Conservation (phyloP, 1,284 basidiomycete species). For the Phylloboletellus chloephorus region DNA sequence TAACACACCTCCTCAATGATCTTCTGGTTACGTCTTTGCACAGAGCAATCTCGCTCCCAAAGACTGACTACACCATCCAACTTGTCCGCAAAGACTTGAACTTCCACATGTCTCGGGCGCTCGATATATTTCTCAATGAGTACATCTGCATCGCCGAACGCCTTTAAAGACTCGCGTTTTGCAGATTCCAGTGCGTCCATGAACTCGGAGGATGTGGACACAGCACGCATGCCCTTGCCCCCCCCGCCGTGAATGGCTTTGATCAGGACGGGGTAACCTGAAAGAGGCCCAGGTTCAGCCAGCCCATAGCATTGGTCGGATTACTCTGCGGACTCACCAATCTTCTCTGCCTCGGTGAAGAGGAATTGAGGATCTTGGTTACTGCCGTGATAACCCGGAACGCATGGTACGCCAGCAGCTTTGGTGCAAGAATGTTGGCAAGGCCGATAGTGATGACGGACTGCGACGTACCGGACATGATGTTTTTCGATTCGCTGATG, state of each 20-base stretch:
- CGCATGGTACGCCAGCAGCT: conserved; percentile 88
- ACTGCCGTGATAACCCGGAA: conserved; percentile 83
- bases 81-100: conserved; percentile 84
- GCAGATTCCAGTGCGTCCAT: conserved; percentile 77
- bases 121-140: conserved; percentile 85
- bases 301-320: not conserved
- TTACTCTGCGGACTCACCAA: conserved; percentile 44
- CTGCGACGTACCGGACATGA: conserved; percentile 68
- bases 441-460: not conserved
- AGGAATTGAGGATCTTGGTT: conserved; percentile 68
- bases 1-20: conserved; percentile 77
- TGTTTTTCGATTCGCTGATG: conserved; percentile 76
- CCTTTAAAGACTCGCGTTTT: conserved; percentile 80
- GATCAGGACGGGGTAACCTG: conserved; percentile 88
- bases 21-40: conserved; percentile 92
- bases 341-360: conserved; percentile 62
- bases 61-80: conserved; percentile 77
- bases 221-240: conserved; percentile 95
- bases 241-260: conserved; percentile 96
- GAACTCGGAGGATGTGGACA: conserved; percentile 62
- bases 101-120: conserved; percentile 81
- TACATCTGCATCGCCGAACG: conserved; percentile 83
- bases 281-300: not conserved
- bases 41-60: conserved; percentile 93
- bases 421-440: conserved; percentile 12